Conservation (phyloP, 2,329 filamentous ascomycete species). For the Hypoxylon sp. region DNA sequence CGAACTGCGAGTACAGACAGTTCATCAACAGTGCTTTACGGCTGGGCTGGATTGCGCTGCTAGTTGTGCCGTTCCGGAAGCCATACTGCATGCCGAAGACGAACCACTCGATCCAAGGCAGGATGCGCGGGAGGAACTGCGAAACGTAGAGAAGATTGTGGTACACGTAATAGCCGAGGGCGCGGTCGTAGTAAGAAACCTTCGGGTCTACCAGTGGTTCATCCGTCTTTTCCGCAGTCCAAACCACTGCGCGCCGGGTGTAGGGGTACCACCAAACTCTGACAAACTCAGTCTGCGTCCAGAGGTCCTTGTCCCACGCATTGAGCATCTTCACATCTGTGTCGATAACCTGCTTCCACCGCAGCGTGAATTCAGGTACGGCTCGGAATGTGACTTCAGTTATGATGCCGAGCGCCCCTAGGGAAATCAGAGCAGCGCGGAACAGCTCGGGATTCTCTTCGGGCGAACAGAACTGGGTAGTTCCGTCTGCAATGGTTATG, state of each 20-base stretch:
- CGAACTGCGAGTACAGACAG: slow-evolving; percentile 97
- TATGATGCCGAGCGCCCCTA: slow-evolving; percentile 92
- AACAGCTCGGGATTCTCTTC: slow-evolving; percentile 83
- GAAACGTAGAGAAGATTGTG: slow-evolving; percentile 89
- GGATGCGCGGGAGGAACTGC: slow-evolving; percentile 81
- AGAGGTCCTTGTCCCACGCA: slow-evolving; percentile 80
- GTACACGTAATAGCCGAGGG: slow-evolving; percentile 89
- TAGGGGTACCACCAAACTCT: slow-evolving; percentile 99
- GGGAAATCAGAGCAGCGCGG: slow-evolving; percentile 85
- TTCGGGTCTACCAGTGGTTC: slow-evolving; percentile 72
- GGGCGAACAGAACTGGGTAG: slow-evolving; percentile 77
- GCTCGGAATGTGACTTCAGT: slow-evolving; percentile 89
- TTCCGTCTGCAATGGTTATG: slow-evolving; percentile 86
- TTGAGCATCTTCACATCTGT: slow-evolving; percentile 77
- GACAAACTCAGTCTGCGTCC: slow-evolving; percentile 89
- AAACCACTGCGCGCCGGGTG: slow-evolving; percentile 87
- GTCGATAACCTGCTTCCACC: slow-evolving; percentile 86
- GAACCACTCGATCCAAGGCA: slow-evolving; percentile 95
- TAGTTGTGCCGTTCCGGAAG: slow-evolving; percentile 78
- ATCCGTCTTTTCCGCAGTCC: slow-evolving; percentile 85
- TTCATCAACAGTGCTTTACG: slow-evolving; percentile 91
- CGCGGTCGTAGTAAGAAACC: slow-evolving; percentile 83
- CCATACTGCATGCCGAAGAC: slow-evolving; percentile 98
- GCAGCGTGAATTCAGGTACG: slow-evolving; percentile 84
- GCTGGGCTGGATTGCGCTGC: slow-evolving; percentile 83